phyloP scores from a whole-genome alignment of 2,329 filamentous ascomycete genomes.

The Cadophora sp. region DNA sequence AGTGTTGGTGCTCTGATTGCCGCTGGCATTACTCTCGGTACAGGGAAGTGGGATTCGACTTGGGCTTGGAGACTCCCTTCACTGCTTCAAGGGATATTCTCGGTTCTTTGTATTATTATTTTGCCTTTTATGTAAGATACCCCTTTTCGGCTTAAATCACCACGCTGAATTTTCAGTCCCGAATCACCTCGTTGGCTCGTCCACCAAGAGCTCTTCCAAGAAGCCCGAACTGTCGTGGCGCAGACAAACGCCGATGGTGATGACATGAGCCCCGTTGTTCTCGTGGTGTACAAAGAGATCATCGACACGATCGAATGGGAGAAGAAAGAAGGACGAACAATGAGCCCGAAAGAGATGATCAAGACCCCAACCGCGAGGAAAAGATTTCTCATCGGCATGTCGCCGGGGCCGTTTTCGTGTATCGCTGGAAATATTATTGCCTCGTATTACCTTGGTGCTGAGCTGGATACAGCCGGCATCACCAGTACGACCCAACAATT shows the following conservation, averaged over 20 bases:
- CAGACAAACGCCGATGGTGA: not conserved
- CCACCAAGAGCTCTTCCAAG: conserved; percentile 43
- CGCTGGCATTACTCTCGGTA: conserved; percentile 47
- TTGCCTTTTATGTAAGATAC: conserved; percentile 31
- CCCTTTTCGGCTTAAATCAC: too few species aligned
- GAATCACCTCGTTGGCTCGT: conserved; percentile 35
- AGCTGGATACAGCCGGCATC: not conserved
- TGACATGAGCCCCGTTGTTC: not conserved
- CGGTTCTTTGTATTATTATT: conserved; percentile 32
- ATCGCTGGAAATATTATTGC: not conserved
- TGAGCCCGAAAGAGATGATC: not conserved
- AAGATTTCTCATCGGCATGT: not conserved
- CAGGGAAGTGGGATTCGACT: conserved; percentile 45
- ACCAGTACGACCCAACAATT: not conserved
- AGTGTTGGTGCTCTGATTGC: conserved; percentile 46
- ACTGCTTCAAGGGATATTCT: conserved; percentile 41
- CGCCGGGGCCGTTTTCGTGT: not conserved
- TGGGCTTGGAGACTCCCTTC: conserved; percentile 48
- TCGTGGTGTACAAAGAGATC: not conserved
- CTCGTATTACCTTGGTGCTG: not conserved
- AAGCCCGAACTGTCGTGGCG: conserved; percentile 24
- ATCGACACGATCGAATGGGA: not conserved
- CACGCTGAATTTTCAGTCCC: not conserved
- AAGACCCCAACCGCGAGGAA: not conserved
- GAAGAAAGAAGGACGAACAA: not conserved